Conservation (phyloP, 83 land plant species). For the Larix sibirica region DNA sequence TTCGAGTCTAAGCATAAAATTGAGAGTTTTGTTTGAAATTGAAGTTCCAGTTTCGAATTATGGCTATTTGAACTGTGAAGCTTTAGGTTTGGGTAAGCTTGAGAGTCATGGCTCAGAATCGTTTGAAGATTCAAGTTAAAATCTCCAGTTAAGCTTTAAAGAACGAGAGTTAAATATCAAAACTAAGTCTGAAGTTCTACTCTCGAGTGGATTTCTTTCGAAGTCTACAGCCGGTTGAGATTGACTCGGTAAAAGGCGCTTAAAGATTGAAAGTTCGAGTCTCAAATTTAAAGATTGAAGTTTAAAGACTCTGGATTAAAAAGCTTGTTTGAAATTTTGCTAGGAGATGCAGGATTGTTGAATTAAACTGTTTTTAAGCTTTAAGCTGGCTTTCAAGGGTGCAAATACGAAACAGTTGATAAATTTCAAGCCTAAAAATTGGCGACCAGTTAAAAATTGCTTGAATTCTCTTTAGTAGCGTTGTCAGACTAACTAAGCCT, state of each 20-base stretch:
- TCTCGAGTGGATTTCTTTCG: background rate
- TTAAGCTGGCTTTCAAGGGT: background rate
- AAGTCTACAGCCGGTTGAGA: too few relatives aligned
- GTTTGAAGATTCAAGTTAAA: background rate
- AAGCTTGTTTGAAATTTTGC: background rate
- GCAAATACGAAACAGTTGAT: background rate
- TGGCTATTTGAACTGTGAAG: background rate
- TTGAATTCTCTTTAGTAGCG: constrained; percentile 1
- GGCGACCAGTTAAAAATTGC: background rate
- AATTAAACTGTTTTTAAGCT: background rate
- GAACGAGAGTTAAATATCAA: background rate
- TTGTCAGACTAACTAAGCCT: background rate
- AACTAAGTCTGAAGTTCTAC: background rate
- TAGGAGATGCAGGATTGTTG: background rate
- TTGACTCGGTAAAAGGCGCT: background rate
- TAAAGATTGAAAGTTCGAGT: background rate
- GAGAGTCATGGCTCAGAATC: background rate
- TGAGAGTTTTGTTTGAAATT: background rate
- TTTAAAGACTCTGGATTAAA: background rate
- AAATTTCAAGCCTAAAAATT: background rate
- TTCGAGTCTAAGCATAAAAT: background rate
- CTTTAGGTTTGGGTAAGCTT: background rate
- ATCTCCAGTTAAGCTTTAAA: background rate
- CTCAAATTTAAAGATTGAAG: background rate
- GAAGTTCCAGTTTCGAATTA: background rate